These are phyloP conservation scores for Solanum aculeatissimum DNA, from an alignment of 305 asterid genomes.

Conservation along the genomic window DNA sequence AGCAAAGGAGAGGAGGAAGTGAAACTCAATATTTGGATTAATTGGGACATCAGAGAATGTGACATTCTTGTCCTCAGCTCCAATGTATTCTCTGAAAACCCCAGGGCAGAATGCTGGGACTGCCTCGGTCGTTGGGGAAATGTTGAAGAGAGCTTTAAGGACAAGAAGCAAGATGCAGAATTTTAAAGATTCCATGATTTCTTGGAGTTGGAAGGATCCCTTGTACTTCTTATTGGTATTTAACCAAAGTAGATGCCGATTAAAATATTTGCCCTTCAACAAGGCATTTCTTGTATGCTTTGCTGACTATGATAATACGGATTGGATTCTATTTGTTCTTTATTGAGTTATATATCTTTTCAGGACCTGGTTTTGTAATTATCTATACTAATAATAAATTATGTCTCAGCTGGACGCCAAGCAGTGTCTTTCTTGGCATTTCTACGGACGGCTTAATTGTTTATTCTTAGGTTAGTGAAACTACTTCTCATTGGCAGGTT, in stretches of 20 bases:
- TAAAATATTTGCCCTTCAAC: neutral
- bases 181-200: constrained; percentile 24
- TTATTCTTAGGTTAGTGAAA: neutral
- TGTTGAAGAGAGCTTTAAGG: constrained; percentile 13
- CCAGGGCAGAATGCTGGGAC: constrained; percentile 6
- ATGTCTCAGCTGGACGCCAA: neutral
- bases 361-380: neutral
- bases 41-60: constrained; percentile 53
- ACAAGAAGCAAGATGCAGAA: constrained; percentile 13
- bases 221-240: neutral
- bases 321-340: neutral
- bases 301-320: neutral
- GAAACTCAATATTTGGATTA: constrained; percentile 36
- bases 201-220: neutral
- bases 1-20: constrained; percentile 64
- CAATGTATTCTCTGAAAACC: constrained; percentile 52
- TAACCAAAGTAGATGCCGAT: neutral
- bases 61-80: constrained; percentile 46
- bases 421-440: neutral
- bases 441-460: neutral
- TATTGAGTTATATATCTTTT: neutral
- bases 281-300: neutral
- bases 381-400: neutral
- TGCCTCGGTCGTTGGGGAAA: neutral
- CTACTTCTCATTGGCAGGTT: neutral